Evolutionary conservation across 176 grass and related monocot genomes (phyloP).

Genomic region (Paspalum vaginatum): DNA sequence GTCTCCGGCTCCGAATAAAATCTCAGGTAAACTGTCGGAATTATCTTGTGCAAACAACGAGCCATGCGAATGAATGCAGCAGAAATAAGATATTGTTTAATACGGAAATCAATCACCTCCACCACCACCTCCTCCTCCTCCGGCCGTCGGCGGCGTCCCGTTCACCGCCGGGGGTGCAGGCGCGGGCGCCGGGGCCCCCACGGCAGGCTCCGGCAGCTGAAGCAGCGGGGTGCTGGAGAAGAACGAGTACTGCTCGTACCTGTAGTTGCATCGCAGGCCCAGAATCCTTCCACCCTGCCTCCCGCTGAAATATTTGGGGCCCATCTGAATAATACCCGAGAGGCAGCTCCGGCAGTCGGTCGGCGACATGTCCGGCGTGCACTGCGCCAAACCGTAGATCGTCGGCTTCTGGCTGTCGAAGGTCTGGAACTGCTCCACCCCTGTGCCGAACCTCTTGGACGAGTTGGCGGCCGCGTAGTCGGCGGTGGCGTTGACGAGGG

Average conservation of each 20-base stretch:
- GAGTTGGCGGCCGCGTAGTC: constrained; percentile 49
- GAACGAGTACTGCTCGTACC: constrained; percentile 36
- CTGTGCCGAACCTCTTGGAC: constrained; percentile 48
- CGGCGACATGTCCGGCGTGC: constrained; percentile 53
- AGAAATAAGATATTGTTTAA: background rate
- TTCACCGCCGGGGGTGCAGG: background rate
- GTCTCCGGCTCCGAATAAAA: no score
- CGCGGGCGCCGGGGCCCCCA: background rate
- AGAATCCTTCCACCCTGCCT: background rate
- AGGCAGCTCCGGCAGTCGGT: constrained; percentile 42
- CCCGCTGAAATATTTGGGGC: background rate
- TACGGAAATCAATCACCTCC: background rate
- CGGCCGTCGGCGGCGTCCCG: background rate
- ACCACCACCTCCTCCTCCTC: constrained; percentile 6
- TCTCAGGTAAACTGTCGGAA: no score
- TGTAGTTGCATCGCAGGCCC: constrained; percentile 13
- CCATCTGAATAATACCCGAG: accelerated
- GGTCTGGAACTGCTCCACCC: background rate
- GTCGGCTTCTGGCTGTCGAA: background rate
- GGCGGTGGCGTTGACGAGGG: constrained; percentile 35
- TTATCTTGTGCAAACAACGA: background rate
- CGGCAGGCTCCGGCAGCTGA: constrained; percentile 29
- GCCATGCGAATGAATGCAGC: background rate
- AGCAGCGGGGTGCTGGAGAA: constrained; percentile 8
- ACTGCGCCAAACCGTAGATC: constrained; percentile 59